phyloP scores from a whole-genome alignment of 2,329 filamentous ascomycete genomes.

The Aspergillus cejpii region DNA sequence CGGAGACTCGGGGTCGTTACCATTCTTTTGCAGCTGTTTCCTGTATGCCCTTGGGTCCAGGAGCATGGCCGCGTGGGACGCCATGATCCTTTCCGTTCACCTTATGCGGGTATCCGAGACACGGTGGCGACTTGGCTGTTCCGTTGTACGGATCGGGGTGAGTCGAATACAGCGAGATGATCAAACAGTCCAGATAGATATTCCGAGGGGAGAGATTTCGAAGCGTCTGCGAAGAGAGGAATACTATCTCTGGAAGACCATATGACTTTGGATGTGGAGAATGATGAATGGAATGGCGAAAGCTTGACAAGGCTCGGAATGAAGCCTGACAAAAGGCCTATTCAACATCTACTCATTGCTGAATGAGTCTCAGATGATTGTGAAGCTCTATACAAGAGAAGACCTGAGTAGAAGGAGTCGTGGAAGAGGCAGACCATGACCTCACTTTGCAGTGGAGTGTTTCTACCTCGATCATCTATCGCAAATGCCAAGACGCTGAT shows the following conservation, averaged over 20 bases:
- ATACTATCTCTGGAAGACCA: neutral
- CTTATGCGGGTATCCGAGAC: conserved; percentile 14
- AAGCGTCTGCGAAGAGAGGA: neutral
- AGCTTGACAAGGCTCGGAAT: neutral
- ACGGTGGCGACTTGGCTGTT: neutral
- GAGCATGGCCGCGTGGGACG: conserved; percentile 38
- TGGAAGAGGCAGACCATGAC: neutral
- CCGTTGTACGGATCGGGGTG: neutral
- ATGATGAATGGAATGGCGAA: neutral
- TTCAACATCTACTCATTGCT: neutral
- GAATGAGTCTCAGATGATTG: neutral
- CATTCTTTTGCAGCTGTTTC: conserved; percentile 32
- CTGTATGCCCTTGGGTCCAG: conserved; percentile 40
- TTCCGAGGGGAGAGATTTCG: neutral
- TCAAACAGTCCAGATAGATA: neutral
- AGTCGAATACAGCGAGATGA: neutral
- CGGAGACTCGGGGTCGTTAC: conserved; percentile 21
- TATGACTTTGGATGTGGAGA: neutral
- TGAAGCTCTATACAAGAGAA: neutral
- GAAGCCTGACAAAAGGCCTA: neutral
- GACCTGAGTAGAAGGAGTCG: neutral
- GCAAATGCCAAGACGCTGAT: conserved; percentile 19
- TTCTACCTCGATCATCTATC: neutral
- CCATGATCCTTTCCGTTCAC: conserved; percentile 26
- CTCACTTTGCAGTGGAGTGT: neutral